A percentile compares a stretch with the other conserved stretches of the same genome.
These are phyloP conservation scores for Nicotiana attenuata DNA, from an alignment of 257 asterid genomes.

Conservation along the genomic window DNA sequence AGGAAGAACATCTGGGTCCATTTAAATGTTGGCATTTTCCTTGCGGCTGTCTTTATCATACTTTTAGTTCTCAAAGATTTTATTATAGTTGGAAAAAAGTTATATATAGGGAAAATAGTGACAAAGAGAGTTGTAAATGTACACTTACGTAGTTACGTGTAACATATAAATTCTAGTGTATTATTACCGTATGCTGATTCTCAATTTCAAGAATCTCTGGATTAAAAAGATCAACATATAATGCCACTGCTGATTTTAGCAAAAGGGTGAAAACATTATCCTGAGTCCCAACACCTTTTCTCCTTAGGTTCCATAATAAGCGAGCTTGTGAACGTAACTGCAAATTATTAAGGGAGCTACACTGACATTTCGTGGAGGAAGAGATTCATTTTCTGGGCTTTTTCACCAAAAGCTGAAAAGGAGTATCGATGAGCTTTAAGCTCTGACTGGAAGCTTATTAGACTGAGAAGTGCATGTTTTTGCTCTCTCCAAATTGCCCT, in stretches of 20 bases:
- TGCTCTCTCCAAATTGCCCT: not conserved
- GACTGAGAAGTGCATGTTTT: too few relatives aligned
- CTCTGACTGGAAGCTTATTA: not conserved
- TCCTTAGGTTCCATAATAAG: not conserved
- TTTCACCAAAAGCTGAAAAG: not conserved
- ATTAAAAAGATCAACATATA: too few relatives aligned
- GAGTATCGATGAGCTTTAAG: not conserved
- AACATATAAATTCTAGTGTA: not conserved
- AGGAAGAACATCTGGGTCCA: not conserved
- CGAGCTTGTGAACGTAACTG: not conserved
- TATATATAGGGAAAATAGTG: not conserved
- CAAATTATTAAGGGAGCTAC: not conserved
- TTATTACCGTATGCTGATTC: not conserved
- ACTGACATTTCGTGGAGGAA: not conserved
- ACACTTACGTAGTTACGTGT: too few relatives aligned
- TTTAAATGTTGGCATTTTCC: not conserved
- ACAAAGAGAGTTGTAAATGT: not conserved
- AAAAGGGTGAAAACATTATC: not conserved
- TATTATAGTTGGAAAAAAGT: not conserved
- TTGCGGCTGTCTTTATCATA: not conserved
- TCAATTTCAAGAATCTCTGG: not conserved
- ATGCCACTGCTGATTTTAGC: not conserved
- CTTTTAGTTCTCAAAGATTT: not conserved
- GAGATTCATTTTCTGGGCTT: not conserved
- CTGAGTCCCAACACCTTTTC: not conserved